Percentiles rank a stretch among this genome's conserved stretches.
phyloP scores from a whole-genome alignment of 257 asterid genomes.

The Gentiana dahurica region DNA sequence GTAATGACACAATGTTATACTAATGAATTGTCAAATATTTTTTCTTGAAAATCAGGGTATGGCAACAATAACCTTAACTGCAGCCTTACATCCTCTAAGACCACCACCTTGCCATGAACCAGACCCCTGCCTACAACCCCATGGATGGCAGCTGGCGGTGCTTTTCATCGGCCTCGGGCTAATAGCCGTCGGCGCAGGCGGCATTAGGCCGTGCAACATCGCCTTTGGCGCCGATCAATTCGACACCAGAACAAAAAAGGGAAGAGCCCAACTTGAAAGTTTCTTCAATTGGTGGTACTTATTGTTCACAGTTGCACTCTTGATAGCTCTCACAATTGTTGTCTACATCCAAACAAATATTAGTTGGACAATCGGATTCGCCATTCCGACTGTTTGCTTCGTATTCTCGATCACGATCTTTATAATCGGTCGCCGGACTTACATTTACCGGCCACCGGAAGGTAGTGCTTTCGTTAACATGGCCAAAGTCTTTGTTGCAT shows the following conservation, averaged over 20 bases:
- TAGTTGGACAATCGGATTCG: conserved; percentile 21
- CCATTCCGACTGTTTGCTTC: conserved; percentile 17
- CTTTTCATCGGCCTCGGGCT: conserved; percentile 12
- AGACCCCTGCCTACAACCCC: conserved; percentile 10
- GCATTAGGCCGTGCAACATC: conserved; percentile 23
- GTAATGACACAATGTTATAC: no score
- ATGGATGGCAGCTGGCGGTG: conserved; percentile 16
- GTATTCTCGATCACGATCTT: conserved; percentile 14
- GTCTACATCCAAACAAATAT: conserved; percentile 17
- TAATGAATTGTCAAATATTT: no score
- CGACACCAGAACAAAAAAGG: conserved; percentile 17
- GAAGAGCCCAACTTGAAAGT: conserved; percentile 18
- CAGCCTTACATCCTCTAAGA: conserved; percentile 13
- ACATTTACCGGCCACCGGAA: conserved; percentile 15
- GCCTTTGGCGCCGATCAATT: conserved; percentile 31
- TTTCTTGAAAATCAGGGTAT: conserved; percentile 13
- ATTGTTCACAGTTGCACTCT: conserved; percentile 16
- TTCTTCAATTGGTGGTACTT: conserved; percentile 31
- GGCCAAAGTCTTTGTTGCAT: conserved; percentile 18
- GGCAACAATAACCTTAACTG: conserved; percentile 17
- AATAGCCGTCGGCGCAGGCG: conserved; percentile 17
- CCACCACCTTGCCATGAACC: conserved; percentile 14
- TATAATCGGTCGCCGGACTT: conserved; percentile 18
- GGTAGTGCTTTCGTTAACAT: conserved; percentile 25
- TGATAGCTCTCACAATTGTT: conserved; percentile 16